Evolutionary conservation across 1,284 basidiomycete species (phyloP).

Genomic region (Cerioporus squamosus): DNA sequence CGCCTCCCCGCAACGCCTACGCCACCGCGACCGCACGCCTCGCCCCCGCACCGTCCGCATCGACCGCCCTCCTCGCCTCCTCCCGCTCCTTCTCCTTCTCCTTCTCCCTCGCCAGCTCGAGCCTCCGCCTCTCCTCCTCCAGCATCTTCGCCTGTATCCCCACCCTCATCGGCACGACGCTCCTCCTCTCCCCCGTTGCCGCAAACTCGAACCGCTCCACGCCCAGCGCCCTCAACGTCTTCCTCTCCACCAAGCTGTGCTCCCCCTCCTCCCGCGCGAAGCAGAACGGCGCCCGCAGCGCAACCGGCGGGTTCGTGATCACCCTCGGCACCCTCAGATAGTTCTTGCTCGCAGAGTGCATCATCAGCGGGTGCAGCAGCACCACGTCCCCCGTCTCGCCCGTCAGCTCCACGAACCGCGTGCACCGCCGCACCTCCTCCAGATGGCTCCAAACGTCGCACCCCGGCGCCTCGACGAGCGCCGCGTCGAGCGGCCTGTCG

Average conservation of each 20-base stretch:
- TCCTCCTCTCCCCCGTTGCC: constrained; percentile 31
- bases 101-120: constrained; percentile 26
- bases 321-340: constrained; percentile 54
- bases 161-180: constrained; percentile 34
- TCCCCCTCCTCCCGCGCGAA: constrained; percentile 49
- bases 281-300: constrained; percentile 55
- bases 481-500: constrained; percentile 49
- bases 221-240: constrained; percentile 58
- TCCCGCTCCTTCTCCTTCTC: not conserved
- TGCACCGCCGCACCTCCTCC: constrained; percentile 44
- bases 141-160: constrained; percentile 35
- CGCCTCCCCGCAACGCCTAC: not conserved
- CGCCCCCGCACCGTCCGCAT: constrained; percentile 1
- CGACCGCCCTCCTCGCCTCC: not conserved
- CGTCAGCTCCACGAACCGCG: constrained; percentile 59
- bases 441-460: constrained; percentile 52
- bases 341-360: constrained; percentile 68
- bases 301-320: constrained; percentile 66
- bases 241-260: constrained; percentile 54
- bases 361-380: constrained; percentile 65
- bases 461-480: constrained; percentile 41
- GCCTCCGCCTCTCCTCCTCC: constrained; percentile 38
- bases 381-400: constrained; percentile 64
- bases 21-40: constrained; percentile 31
- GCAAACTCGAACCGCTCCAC: constrained; percentile 49